Percentiles rank a stretch among this genome's conserved stretches.
Conservation (phyloP, 306 rosid species). For the Medicago arabica region DNA sequence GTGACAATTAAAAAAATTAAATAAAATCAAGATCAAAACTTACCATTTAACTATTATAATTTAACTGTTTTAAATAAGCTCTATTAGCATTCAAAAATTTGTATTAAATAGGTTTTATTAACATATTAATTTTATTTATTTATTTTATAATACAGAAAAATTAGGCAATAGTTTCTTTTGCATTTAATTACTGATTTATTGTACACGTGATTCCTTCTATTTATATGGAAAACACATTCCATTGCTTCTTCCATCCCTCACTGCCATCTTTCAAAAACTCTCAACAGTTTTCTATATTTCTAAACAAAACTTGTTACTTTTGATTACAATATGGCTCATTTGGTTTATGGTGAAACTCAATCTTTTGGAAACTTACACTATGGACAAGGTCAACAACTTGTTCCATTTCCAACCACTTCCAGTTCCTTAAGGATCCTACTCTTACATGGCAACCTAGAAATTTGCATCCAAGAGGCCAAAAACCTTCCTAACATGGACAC, state of each 20-base stretch:
- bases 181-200: too few relatives aligned
- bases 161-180: too few relatives aligned
- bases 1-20: too few relatives aligned
- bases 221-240: background rate
- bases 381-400: conserved; percentile 58
- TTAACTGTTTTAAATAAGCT: too few relatives aligned
- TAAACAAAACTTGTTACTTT: background rate
- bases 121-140: too few relatives aligned
- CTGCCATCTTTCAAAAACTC: conserved; percentile 4
- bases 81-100: too few relatives aligned
- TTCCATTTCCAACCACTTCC: conserved; percentile 61
- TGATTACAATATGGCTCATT: conserved; percentile 50
- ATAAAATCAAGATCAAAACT: too few relatives aligned
- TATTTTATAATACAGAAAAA: too few relatives aligned
- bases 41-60: too few relatives aligned
- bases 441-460: conserved; percentile 78
- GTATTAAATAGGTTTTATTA: too few relatives aligned
- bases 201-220: too few relatives aligned
- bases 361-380: conserved; percentile 72
- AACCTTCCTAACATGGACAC: conserved; percentile 83
- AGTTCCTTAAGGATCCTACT: conserved; percentile 56
- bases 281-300: background rate
- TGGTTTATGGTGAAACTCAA: conserved; percentile 47
- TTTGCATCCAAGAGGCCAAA: conserved; percentile 64
- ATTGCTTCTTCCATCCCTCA: background rate